phyloP scores from a whole-genome alignment of 2,329 filamentous ascomycete genomes.

The Trichoderma hamatum region DNA sequence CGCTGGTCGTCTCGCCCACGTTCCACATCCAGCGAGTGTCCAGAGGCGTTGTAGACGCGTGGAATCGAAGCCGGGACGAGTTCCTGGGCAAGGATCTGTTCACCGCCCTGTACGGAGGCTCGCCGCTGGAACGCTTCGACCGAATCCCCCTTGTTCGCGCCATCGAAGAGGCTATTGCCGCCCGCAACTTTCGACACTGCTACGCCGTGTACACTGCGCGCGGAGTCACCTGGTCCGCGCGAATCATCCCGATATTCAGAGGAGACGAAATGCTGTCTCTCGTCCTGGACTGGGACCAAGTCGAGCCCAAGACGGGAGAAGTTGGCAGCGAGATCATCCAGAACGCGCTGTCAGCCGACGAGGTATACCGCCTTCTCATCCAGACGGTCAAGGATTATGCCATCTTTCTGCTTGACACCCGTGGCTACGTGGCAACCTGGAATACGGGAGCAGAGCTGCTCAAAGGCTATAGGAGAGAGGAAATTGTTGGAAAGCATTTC shows the following conservation, averaged over 20 bases:
- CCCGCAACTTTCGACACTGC: slow-evolving; percentile 34
- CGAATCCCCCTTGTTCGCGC: slow-evolving; percentile 34
- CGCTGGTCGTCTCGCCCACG: slow-evolving; percentile 37
- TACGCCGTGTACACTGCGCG: slow-evolving; percentile 29
- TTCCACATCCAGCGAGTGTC: slow-evolving; percentile 39
- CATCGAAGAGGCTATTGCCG: slow-evolving; percentile 38
- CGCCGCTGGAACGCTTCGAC: slow-evolving; percentile 34
- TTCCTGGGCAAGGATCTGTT: slow-evolving; percentile 38
- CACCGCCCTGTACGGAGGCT: slow-evolving; percentile 34
- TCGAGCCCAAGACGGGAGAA: slow-evolving; percentile 22
- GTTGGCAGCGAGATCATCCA: slow-evolving; percentile 32
- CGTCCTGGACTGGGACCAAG: slow-evolving; percentile 40
- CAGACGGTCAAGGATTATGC: slow-evolving; percentile 65
- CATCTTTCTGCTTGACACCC: slow-evolving; percentile 63
- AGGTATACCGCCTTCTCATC: slow-evolving; percentile 63
- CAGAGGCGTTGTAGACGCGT: slow-evolving; percentile 35
- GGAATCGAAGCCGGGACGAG: slow-evolving; percentile 33
- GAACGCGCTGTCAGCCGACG: slow-evolving; percentile 47
- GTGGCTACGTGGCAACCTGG: slow-evolving; percentile 60
- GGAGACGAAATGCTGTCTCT: slow-evolving; percentile 37
- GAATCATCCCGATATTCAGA: slow-evolving; percentile 40
- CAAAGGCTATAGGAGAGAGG: slow-evolving; percentile 57
- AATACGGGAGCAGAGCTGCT: slow-evolving; percentile 58
- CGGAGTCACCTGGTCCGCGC: slow-evolving; percentile 36
- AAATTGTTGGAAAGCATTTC: slow-evolving; percentile 62